These are phyloP conservation scores for Cyberlindnera petersonii DNA, from an alignment of 805 yeast species.

Conservation along the genomic window DNA sequence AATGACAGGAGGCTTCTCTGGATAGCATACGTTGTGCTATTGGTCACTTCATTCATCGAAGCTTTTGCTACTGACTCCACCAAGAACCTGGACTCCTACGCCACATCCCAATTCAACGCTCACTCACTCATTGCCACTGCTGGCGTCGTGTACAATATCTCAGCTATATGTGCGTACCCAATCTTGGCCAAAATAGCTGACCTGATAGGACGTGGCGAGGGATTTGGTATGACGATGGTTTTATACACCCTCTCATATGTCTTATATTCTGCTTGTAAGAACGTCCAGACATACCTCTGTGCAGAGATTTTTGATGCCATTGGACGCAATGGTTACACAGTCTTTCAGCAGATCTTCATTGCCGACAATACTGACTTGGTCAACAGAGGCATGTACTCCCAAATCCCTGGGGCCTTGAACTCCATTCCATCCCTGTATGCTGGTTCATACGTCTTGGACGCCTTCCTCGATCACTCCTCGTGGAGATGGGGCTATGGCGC, in stretches of 20 bases:
- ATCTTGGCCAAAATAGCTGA: slow-evolving; percentile 37
- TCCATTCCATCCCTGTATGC: slow-evolving; percentile 29
- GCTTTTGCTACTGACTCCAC: slow-evolving; percentile 29
- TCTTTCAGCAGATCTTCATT: slow-evolving; percentile 34
- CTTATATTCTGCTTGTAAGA: slow-evolving; percentile 32
- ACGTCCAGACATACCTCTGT: slow-evolving; percentile 30
- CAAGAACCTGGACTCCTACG: slow-evolving; percentile 26
- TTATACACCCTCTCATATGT: slow-evolving; percentile 32
- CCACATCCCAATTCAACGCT: slow-evolving; percentile 35
- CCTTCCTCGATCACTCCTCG: slow-evolving; percentile 30
- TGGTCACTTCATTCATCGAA: slow-evolving; percentile 30
- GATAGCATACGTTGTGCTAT: slow-evolving; percentile 25
- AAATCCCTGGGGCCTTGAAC: slow-evolving; percentile 33
- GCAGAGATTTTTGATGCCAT: slow-evolving; percentile 36
- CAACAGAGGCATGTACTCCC: slow-evolving; percentile 36
- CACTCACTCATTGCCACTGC: slow-evolving; percentile 37
- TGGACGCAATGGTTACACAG: slow-evolving; percentile 36
- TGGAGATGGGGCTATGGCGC: slow-evolving; percentile 52
- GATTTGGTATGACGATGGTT: slow-evolving; percentile 32
- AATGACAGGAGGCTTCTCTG: slow-evolving; percentile 20
- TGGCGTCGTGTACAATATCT: slow-evolving; percentile 35
- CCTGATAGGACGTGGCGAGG: slow-evolving; percentile 36
- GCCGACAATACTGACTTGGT: slow-evolving; percentile 38
- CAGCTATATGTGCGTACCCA: slow-evolving; percentile 36
- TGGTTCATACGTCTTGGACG: slow-evolving; percentile 29